These are phyloP conservation scores for Mycosarcoma maydis DNA, from an alignment of 1,284 basidiomycete genomes.

Conservation along the genomic window DNA sequence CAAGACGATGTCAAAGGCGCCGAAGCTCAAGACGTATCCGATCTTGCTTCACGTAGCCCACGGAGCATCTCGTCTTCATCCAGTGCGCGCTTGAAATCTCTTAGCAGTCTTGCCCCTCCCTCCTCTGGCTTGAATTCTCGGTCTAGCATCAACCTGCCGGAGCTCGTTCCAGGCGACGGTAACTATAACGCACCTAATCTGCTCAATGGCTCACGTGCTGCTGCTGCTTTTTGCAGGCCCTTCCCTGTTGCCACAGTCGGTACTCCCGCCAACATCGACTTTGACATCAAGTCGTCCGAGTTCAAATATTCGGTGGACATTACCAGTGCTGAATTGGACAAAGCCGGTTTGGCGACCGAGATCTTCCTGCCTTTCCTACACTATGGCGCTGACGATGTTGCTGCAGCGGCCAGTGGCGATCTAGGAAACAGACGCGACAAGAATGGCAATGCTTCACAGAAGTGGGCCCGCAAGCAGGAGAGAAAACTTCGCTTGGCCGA, in stretches of 20 bases:
- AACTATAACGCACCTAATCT: slow-evolving; percentile 29
- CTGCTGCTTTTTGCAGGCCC: slow-evolving; percentile 56
- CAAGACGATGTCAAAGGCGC: slow-evolving; percentile 74
- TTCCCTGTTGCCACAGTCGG: slow-evolving; percentile 54
- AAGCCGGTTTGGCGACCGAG: slow-evolving; percentile 75
- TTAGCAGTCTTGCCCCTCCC: slow-evolving; percentile 11
- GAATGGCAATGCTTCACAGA: slow-evolving; percentile 4
- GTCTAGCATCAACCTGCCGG: slow-evolving; percentile 19
- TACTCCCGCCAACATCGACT: slow-evolving; percentile 52
- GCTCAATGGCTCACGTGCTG: slow-evolving; percentile 52
- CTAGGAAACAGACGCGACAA: slow-evolving; percentile 24
- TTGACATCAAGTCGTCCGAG: slow-evolving; percentile 56
- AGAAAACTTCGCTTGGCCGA: slow-evolving; percentile 18
- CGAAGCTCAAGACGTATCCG: slow-evolving; percentile 8
- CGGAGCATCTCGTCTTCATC: slow-evolving; percentile 8
- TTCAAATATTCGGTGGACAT: slow-evolving; percentile 46
- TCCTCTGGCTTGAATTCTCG: slow-evolving; percentile 10
- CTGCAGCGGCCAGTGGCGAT: slow-evolving; percentile 44
- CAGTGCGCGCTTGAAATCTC: slow-evolving; percentile 9
- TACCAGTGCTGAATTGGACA: slow-evolving; percentile 24
- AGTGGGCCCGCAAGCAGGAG: slow-evolving; percentile 34
- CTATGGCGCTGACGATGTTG: slow-evolving; percentile 74
- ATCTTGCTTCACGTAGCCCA: background rate
- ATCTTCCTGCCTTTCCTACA: slow-evolving; percentile 89
- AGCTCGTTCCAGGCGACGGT: slow-evolving; percentile 18